Conservation (phyloP, 257 asterid species). For the Nyctanthes arbortristis region DNA sequence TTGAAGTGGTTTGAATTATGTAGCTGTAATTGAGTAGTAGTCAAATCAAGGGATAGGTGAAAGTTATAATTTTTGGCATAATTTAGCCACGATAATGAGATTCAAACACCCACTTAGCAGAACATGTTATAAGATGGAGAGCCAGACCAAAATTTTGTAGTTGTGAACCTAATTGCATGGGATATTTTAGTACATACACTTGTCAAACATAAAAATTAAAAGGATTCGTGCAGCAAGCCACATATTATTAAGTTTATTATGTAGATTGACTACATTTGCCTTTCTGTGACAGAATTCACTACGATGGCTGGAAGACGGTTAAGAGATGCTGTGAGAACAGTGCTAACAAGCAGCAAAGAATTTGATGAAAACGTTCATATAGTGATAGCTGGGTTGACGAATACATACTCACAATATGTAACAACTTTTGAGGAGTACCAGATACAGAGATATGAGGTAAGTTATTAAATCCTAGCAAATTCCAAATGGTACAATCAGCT, state of each 20-base stretch:
- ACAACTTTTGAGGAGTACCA: conserved; percentile 88
- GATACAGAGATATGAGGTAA: conserved; percentile 95
- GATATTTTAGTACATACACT: background rate
- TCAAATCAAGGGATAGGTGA: too few species aligned
- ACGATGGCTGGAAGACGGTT: conserved; percentile 99
- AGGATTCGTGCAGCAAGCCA: too few species aligned
- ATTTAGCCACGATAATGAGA: too few species aligned
- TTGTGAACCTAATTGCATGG: background rate
- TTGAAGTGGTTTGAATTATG: too few species aligned
- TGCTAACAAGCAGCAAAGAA: conserved; percentile 45
- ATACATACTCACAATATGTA: conserved; percentile 86
- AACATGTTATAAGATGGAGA: background rate
- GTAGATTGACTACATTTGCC: background rate
- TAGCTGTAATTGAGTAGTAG: too few species aligned
- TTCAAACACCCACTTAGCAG: too few species aligned
- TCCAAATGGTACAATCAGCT: background rate
- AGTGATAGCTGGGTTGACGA: conserved; percentile 91
- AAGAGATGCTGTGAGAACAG: conserved; percentile 76
- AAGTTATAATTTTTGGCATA: too few species aligned
- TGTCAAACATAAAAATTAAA: too few species aligned
- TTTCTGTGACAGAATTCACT: conserved; percentile 62
- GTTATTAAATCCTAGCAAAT: conserved; percentile 16
- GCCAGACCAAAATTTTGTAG: background rate
- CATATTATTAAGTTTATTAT: too few species aligned
- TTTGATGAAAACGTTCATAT: conserved; percentile 63